Evolutionary conservation across 768 basidiomycete genomes (phyloP).

Genomic region (Lactarius vividus): DNA sequence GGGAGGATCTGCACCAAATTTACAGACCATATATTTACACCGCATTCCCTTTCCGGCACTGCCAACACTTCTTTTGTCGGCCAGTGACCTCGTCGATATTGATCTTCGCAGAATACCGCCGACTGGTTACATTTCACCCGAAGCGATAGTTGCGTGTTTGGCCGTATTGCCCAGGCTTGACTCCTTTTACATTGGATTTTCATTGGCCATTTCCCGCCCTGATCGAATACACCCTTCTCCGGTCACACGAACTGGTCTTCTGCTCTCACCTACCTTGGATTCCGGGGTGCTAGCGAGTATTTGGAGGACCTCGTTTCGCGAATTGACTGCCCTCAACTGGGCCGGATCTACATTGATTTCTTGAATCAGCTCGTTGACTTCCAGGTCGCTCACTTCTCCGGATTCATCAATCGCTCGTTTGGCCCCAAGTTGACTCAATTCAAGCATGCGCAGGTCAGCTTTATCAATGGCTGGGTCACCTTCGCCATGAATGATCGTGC

Average conservation of each 20-base stretch:
- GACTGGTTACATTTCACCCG: neutral
- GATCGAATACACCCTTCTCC: neutral
- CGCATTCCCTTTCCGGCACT: neutral
- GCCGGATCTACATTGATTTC: neutral
- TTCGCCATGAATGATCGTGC: neutral
- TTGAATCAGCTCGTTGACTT: neutral
- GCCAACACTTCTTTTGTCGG: neutral
- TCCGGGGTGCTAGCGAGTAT: neutral
- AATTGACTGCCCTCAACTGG: neutral
- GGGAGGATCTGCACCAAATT: neutral
- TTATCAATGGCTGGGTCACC: neutral
- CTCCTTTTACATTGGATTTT: neutral
- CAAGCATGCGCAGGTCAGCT: neutral
- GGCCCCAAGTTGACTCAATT: neutral
- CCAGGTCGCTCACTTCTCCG: neutral
- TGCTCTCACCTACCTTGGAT: neutral
- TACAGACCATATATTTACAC: neutral
- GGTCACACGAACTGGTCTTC: neutral
- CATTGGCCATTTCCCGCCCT: neutral
- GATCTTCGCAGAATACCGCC: neutral
- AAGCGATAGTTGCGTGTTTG: neutral
- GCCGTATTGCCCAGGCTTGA: neutral
- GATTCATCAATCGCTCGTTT: neutral
- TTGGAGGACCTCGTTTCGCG: neutral
- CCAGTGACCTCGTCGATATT: neutral